These are phyloP conservation scores for Euphorbia pulcherrima DNA, from an alignment of 345 rosid genomes.

Conservation along the genomic window DNA sequence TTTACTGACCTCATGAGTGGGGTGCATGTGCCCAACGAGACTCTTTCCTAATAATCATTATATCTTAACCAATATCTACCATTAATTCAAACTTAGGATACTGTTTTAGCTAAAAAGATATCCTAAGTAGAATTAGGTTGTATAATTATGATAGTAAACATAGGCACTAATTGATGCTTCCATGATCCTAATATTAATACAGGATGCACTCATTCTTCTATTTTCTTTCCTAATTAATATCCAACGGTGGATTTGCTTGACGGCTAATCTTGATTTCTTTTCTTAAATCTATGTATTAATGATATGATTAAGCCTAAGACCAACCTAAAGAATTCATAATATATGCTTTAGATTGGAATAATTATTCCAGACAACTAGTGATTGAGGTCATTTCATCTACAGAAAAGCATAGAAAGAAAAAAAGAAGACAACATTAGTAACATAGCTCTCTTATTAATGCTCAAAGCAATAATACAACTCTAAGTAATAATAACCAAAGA, in stretches of 20 bases:
- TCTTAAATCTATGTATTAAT: constrained; percentile 17
- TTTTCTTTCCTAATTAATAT: constrained; percentile 13
- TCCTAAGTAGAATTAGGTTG: constrained; percentile 9
- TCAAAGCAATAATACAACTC: background rate
- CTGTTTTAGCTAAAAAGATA: constrained; percentile 1
- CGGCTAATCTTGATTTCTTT: constrained; percentile 17
- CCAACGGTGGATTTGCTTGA: constrained; percentile 10
- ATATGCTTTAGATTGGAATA: constrained; percentile 10
- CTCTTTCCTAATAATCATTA: background rate
- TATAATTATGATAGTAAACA: constrained; percentile 25
- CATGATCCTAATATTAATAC: constrained; percentile 8
- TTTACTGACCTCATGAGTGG: background rate
- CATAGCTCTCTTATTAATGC: background rate
- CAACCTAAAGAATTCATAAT: constrained; percentile 2
- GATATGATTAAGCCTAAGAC: constrained; percentile 20
- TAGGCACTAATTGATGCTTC: constrained; percentile 29
- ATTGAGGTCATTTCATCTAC: background rate
- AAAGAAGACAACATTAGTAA: background rate
- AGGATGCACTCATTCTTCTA: constrained; percentile 7
- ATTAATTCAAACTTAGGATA: constrained; percentile 23
- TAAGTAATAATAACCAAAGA: background rate
- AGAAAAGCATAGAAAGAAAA: background rate
- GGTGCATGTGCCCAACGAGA: constrained; percentile 14
- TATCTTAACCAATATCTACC: background rate
- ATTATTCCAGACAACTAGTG: constrained; percentile 4